Evolutionary conservation across 306 rosid species (phyloP).

Genomic region (Castanospermum australe): DNA sequence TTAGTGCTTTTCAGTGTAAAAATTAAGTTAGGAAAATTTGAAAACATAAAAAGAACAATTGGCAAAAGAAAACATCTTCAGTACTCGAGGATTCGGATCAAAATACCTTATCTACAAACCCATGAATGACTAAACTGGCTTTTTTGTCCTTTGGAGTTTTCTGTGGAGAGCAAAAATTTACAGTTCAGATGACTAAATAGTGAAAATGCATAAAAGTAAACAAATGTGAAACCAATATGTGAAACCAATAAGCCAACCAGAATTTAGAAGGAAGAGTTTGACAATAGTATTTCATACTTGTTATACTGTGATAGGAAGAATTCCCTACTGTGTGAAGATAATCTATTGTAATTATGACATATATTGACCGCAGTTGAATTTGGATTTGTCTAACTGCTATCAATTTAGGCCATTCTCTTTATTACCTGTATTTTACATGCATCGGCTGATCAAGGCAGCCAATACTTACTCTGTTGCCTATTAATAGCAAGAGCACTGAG

Average conservation of each 20-base stretch:
- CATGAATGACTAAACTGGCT: constrained; percentile 89
- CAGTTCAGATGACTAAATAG: constrained; percentile 30
- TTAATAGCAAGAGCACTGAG: neutral
- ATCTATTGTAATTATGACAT: neutral
- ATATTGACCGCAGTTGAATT: constrained; percentile 2
- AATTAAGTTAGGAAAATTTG: neutral
- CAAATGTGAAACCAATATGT: neutral
- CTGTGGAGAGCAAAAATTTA: constrained; percentile 50
- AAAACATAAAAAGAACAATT: neutral
- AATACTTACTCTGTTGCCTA: neutral
- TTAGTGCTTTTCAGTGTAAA: neutral
- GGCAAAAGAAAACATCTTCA: neutral
- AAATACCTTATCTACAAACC: constrained; percentile 84
- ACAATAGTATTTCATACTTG: constrained; percentile 5
- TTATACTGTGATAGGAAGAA: constrained; percentile 7
- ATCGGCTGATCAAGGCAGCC: constrained; percentile 14
- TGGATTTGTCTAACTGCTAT: neutral
- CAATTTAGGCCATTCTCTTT: constrained; percentile 4
- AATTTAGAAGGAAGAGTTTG: neutral
- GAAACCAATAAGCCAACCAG: constrained; percentile 21
- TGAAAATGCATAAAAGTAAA: constrained; percentile 6
- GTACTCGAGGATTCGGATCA: constrained; percentile 19
- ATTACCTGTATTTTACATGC: neutral
- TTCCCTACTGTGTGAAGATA: neutral
- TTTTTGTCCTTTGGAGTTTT: constrained; percentile 97